Conservation (phyloP, 2,329 filamentous ascomycete species). For the Colletotrichum cordylinicola region DNA sequence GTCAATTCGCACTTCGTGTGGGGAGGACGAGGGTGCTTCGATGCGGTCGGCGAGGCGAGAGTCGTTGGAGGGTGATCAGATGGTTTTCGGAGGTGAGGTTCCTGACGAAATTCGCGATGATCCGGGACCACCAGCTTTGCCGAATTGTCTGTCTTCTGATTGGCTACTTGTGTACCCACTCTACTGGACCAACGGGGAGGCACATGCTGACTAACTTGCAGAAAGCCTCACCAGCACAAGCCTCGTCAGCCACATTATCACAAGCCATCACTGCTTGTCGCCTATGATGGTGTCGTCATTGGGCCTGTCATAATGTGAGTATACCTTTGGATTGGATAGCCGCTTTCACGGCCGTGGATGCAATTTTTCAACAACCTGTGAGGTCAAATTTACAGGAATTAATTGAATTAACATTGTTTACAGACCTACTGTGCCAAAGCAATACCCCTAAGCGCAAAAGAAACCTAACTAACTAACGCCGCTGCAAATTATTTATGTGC, state of each 20-base stretch:
- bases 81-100: conserved; percentile 10
- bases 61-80: background rate
- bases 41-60: conserved; percentile 13
- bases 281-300: background rate
- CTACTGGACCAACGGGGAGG: background rate
- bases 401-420: background rate
- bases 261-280: background rate
- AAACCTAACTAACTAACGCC: background rate
- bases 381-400: background rate
- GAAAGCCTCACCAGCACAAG: background rate
- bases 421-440: background rate
- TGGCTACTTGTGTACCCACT: background rate
- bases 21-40: conserved; percentile 10
- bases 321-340: background rate
- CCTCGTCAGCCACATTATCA: background rate
- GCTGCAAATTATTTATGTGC: background rate
- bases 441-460: too few relatives aligned
- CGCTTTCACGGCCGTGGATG: background rate
- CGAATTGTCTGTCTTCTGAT: conserved; percentile 19
- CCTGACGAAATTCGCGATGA: conserved; percentile 26
- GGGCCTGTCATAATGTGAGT: background rate
- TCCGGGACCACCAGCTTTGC: conserved; percentile 24
- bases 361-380: background rate
- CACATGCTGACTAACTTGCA: background rate
- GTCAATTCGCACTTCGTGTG: conserved; percentile 8